Evolutionary conservation across 257 asterid genomes (phyloP).

Genomic region (Solanum clarkiae): DNA sequence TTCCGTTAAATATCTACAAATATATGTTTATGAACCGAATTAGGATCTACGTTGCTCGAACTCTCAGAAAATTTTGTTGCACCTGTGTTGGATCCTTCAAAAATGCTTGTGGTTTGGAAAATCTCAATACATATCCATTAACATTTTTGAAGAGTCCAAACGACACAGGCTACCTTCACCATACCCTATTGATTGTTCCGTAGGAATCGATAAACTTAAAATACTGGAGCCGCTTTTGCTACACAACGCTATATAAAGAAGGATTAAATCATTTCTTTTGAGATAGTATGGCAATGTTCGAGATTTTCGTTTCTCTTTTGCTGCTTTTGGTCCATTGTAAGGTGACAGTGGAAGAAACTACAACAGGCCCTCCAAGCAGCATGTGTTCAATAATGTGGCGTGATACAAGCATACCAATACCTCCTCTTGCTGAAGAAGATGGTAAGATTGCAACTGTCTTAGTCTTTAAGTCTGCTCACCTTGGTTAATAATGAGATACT

Average conservation of each 20-base stretch:
- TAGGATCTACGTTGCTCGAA: neutral
- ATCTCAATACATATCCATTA: neutral
- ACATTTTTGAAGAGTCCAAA: neutral
- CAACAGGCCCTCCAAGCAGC: neutral
- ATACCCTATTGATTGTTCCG: neutral
- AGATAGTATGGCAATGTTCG: neutral
- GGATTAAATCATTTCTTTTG: neutral
- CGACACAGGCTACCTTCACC: neutral
- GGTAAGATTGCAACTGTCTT: neutral
- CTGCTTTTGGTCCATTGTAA: neutral
- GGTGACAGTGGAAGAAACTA: neutral
- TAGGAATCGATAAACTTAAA: neutral
- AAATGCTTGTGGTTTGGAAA: neutral
- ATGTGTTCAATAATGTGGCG: neutral
- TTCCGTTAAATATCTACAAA: neutral
- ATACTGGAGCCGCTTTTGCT: neutral
- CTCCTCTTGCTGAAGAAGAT: neutral
- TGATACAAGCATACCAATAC: accelerated
- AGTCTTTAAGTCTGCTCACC: neutral
- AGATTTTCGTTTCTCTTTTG: neutral
- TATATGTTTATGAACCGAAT: neutral
- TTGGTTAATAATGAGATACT: no score
- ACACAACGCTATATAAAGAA: neutral
- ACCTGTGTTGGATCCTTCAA: neutral
- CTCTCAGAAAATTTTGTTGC: neutral